Evolutionary conservation across 495 filamentous ascomycete species (phyloP).

Genomic region (Neurospora sp.): DNA sequence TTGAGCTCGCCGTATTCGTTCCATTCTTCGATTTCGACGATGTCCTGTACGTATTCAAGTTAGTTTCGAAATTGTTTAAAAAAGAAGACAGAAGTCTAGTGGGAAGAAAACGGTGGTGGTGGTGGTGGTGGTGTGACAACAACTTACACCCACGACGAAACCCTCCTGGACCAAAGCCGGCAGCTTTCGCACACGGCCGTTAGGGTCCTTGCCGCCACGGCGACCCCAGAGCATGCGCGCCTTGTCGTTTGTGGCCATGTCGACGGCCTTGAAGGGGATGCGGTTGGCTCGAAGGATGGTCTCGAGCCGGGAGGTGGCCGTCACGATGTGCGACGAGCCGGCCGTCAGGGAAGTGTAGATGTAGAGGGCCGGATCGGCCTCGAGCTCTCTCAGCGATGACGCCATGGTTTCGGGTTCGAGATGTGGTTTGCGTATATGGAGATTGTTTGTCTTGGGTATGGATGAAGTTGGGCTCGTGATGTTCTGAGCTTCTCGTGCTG

Average conservation of each 20-base stretch:
- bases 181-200: conserved; percentile 63
- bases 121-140: background rate
- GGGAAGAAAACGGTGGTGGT: background rate
- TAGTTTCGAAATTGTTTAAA: background rate
- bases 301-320: conserved; percentile 88
- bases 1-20: conserved; percentile 97
- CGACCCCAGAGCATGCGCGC: conserved; percentile 87
- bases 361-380: conserved; percentile 67
- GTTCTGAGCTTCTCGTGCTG: background rate
- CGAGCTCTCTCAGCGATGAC: background rate
- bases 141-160: conserved; percentile 71
- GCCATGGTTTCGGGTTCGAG: background rate
- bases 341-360: conserved; percentile 93
- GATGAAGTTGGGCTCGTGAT: background rate
- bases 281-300: conserved; percentile 94
- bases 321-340: conserved; percentile 92
- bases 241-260: conserved; percentile 85
- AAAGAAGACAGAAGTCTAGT: background rate
- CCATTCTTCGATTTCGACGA: conserved; percentile 95
- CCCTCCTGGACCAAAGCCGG: conserved; percentile 86
- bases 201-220: conserved; percentile 51
- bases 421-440: background rate
- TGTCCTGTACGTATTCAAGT: conserved; percentile 48
- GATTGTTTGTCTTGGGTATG: background rate
- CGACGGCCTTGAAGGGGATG: conserved; percentile 83